Evolutionary conservation across 2,329 filamentous ascomycete species (phyloP).

Genomic region (Exophiala viscosa): DNA sequence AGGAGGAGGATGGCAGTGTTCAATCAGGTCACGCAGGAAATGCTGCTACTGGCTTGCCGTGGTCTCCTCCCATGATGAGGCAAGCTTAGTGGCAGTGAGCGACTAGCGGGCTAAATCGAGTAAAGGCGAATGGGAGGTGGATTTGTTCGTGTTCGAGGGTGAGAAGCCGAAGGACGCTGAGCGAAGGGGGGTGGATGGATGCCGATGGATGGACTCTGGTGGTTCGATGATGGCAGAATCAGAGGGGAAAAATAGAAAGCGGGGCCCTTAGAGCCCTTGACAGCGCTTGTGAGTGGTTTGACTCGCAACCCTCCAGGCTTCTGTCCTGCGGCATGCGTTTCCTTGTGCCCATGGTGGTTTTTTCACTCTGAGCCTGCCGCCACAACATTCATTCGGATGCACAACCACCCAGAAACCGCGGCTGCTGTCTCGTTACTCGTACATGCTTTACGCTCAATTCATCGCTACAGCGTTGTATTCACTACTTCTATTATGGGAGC

Average conservation of each 20-base stretch:
- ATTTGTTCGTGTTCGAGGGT: slow-evolving; percentile 2
- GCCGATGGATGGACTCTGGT: neutral
- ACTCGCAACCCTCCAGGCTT: neutral
- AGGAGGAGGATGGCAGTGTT: slow-evolving; percentile 12
- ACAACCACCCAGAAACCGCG: too few relatives aligned
- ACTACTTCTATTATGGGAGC: too few relatives aligned
- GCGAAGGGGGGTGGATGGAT: neutral
- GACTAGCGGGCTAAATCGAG: slow-evolving; percentile 21
- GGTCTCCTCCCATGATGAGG: slow-evolving; percentile 14
- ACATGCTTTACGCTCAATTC: too few relatives aligned
- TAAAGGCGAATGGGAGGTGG: slow-evolving; percentile 9
- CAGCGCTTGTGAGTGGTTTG: neutral
- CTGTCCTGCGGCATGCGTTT: too few relatives aligned
- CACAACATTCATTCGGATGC: too few relatives aligned
- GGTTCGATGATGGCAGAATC: slow-evolving; percentile 1
- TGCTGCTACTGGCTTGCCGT: too few relatives aligned
- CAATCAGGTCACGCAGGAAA: slow-evolving; percentile 18
- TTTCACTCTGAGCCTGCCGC: too few relatives aligned
- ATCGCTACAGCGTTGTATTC: too few relatives aligned
- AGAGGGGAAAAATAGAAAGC: slow-evolving; percentile 4
- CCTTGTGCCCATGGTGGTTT: too few relatives aligned
- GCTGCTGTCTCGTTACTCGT: too few relatives aligned
- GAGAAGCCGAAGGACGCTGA: neutral
- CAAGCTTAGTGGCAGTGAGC: slow-evolving; percentile 23
- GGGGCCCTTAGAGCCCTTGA: neutral